Evolutionary conservation across 2,329 filamentous ascomycete species (phyloP), one percentile per base, ranked within the genome.

Genomic region (Ophiobolus disseminans): DNA sequence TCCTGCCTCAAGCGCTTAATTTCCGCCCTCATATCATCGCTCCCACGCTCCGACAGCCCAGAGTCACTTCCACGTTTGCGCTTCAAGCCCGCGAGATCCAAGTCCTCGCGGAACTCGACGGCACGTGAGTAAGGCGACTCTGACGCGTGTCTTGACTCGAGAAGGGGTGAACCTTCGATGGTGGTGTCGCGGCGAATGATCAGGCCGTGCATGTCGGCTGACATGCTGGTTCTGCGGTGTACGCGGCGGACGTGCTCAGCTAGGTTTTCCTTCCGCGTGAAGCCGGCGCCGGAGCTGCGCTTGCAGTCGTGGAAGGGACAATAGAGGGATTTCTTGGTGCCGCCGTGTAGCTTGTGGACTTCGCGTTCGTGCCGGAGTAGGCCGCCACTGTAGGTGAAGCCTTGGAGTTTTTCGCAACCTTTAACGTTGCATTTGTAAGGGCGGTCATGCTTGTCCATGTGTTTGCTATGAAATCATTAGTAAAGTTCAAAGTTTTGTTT

Each of bases 361-460:
- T 97, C 93, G 55, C 93, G 87, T 74, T 96, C 89, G 75, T 97
- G 93, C 36, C 93, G 84, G 14, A 96, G 76, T 0, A 97, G 83
- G 3, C 93, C 93, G 13, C 93, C 93, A 0, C 90, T 93, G 70
- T 97, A 97, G 1, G 93, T 97, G 73, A 97, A 97, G 1, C 93
- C 93, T 42, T 90, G 89, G 0, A 96, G 82, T 65, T 96, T 96
- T 65, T 93, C 90, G 73, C 93, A 97, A 28, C 88, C 89, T n/a
- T 84, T 81, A 34, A 88, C 86, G 17, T 79, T 81, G 73, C 93
- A 97, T 65, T 91, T 89, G 70, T 97, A 97, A 1, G 93, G 93
- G 10, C 93, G 83, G 62, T 96, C 91, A 71, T 97, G 93, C 72
- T 96, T 96, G 76, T 97, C 93, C 92, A 97, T 97, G 72, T 97